Base-by-base conservation (phyloP, 1,139 yeast species). In the Candida labiduridarum region DNA sequence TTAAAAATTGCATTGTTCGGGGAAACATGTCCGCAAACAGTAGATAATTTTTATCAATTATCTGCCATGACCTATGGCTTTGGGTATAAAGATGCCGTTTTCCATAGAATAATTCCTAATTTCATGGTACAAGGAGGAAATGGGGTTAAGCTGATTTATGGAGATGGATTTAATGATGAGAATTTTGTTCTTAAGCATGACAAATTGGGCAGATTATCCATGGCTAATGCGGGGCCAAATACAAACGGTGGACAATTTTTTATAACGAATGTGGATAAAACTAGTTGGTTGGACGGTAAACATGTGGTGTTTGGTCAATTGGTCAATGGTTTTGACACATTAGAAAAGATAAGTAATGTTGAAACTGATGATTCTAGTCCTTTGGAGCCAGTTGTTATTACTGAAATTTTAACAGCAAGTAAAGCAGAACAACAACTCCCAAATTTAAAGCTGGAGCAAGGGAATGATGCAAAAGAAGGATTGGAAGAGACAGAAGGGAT, bases 291-390 rank as follows among this genome's bases (percentile, higher is more conserved):
- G 51, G 83, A 83, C 61, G 85, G 84, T 2, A 69, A 71, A 46
- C 82, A 82, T 56, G 84, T 84, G 12, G 78, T 83, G 0, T 82
- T 83, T 62, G 88, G 87, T 2, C 77, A 74, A 52, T 69, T 82
- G 8, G 66, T 81, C n/a, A 63, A 56, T 19, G 80, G 80, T 0
- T 65, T 65, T 40, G 79, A 74, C 2, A 68, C 72, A 1, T 61
- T 82, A 29, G 65, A 65, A 6, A 62, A 60, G 41, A 55, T 82
- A 33, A 82, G 79, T 53, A 50, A 53, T 0, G 63, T 68, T 0
- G 57, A 65, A 10, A 78, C 75, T 2, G 76, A 69, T 49, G 68
- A 70, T 54, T 68, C 68, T 47, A 66, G 71, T 49, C 84, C 85
- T 1, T 51, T 63, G 16, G 61, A 67, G 14, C 68, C 71, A 6